Base-by-base conservation (phyloP, 108 stramenopile species). In the Cyclotella atomus region DNA sequence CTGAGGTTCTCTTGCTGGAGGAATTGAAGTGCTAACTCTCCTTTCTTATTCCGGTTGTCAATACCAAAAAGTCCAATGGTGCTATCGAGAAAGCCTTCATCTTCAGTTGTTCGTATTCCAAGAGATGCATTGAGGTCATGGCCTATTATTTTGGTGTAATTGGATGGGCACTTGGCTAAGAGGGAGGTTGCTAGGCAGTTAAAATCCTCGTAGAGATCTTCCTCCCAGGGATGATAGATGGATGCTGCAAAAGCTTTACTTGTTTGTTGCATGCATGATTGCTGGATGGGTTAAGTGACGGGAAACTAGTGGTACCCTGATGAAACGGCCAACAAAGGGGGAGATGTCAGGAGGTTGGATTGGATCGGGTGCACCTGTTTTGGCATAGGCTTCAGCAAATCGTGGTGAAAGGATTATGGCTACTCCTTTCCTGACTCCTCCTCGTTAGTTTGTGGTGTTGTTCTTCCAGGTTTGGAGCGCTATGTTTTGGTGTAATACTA, bases 71-170 rank as follows among this genome's bases (percentile, higher is more conserved):
- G 59, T 30, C 59, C 59, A 21, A 60, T 21, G 3, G 34, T 33
- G 3, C 34, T n/a, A 21, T 33, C 19, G 15, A 60, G 21, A 4
- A 12, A 19, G 35, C 34, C 33, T 10, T 30, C 59, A 14, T 34
- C n/a, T 2, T 34, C 24, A 4, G 47, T 10, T 33, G 59, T 34
- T 33, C 32, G 3, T 35, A 16, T 34, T 35, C 30, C 59, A 24
- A 60, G 15, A 19, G 17, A 17, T 19, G 34, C 33, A 24, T 60
- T 60, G 59, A 60, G 16, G 33, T 60, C 30, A 33, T 60, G 59
- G 2, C 30, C 33, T 3, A 60, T 3, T 0, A 60, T 32, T 1
- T 21, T 21, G 4, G 33, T 21, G 28, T 34, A 3, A 32, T 30
- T 5, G 32, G 28, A 17, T 21, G 59, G 8, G 32, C 38, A 41